Conservation (phyloP, 164 flowering plant genomes). For the Dillenia turbinata region DNA sequence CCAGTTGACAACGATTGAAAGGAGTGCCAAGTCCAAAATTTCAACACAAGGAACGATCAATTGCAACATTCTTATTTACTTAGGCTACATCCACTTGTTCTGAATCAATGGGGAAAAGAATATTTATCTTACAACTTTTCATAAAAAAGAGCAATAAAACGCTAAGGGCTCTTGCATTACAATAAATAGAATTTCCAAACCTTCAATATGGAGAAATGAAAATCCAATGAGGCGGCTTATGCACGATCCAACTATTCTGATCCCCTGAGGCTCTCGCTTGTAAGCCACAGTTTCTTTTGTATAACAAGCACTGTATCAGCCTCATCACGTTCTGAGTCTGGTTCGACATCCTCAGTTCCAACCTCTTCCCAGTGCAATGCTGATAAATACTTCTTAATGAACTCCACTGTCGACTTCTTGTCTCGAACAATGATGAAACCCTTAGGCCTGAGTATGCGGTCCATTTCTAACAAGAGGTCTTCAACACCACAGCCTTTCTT, state of each 20-base stretch:
- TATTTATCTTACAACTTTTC: no score
- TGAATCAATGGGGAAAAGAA: no score
- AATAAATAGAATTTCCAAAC: no score
- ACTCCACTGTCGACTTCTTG: slow-evolving; percentile 51
- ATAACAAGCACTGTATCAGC: slow-evolving; percentile 47
- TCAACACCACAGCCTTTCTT: slow-evolving; percentile 72
- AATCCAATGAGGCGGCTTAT: no score
- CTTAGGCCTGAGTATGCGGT: slow-evolving; percentile 74
- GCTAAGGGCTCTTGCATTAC: no score
- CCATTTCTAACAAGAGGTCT: slow-evolving; percentile 80
- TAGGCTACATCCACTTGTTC: no score
- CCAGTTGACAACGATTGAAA: no score
- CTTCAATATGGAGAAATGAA: no score
- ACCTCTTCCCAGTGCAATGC: slow-evolving; percentile 80
- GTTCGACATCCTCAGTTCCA: slow-evolving; percentile 27
- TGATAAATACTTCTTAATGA: slow-evolving; percentile 50
- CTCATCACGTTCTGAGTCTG: slow-evolving; percentile 45
- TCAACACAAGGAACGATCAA: no score
- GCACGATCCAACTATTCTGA: slow-evolving; percentile 22
- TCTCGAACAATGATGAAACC: slow-evolving; percentile 77
- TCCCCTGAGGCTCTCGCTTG: slow-evolving; percentile 45
- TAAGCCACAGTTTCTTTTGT: slow-evolving; percentile 73
- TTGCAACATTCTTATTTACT: no score
- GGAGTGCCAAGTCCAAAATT: no score
- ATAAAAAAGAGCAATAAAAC: no score